These are phyloP conservation scores for Hanseniaspora nectarophila DNA, from an alignment of 805 yeast species.

Conservation along the genomic window DNA sequence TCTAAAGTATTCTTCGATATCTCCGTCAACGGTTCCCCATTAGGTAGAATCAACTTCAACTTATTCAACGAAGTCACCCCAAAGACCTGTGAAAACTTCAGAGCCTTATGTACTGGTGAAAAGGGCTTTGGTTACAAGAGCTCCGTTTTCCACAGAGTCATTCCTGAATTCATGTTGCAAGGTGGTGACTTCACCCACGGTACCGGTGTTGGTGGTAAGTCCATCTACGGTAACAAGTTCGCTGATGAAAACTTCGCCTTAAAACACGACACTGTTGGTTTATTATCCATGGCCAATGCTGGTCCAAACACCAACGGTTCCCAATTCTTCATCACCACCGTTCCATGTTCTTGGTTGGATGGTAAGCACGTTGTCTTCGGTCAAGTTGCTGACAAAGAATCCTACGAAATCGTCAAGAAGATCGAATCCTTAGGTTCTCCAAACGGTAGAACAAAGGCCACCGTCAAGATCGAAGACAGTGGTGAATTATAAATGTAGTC, in stretches of 20 bases:
- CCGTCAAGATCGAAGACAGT: slow-evolving; percentile 49
- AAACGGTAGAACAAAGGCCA: slow-evolving; percentile 59
- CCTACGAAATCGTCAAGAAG: slow-evolving; percentile 73
- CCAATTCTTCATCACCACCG: slow-evolving; percentile 92
- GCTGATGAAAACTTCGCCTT: slow-evolving; percentile 63
- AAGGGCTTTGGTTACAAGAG: slow-evolving; percentile 81
- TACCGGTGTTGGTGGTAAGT: slow-evolving; percentile 95
- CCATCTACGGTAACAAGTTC: slow-evolving; percentile 71
- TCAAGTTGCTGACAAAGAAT: slow-evolving; percentile 53
- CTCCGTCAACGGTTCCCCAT: slow-evolving; percentile 61
- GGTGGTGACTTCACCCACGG: slow-evolving; percentile 91
- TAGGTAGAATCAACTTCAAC: slow-evolving; percentile 32
- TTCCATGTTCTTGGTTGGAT: slow-evolving; percentile 36
- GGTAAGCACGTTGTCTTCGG: slow-evolving; percentile 97
- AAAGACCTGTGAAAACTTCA: slow-evolving; percentile 70
- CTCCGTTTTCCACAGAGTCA: slow-evolving; percentile 89
- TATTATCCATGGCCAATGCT: slow-evolving; percentile 93
- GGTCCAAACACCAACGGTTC: slow-evolving; percentile 98
- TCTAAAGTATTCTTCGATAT: slow-evolving; percentile 71
- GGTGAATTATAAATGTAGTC: slow-evolving; percentile 31
- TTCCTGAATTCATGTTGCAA: slow-evolving; percentile 96
- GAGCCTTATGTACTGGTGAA: slow-evolving; percentile 80
- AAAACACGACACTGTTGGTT: slow-evolving; percentile 70
- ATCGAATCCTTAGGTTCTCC: slow-evolving; percentile 67
- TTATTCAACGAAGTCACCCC: slow-evolving; percentile 40